Percentiles rank a stretch among this genome's conserved stretches.
Conservation (phyloP, 495 filamentous ascomycete genomes). For the Lepraria neglecta region DNA sequence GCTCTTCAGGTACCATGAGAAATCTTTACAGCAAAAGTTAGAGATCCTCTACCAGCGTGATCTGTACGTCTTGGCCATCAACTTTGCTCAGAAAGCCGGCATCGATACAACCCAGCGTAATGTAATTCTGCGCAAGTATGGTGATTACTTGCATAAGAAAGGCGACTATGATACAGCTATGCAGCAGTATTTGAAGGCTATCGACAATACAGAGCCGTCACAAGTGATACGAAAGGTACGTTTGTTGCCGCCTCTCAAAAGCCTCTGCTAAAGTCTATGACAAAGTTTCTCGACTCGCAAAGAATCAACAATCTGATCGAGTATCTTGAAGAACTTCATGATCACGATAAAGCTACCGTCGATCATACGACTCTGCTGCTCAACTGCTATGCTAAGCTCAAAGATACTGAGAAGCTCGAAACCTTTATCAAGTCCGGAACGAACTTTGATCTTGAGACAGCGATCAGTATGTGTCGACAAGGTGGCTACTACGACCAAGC, state of each 20-base stretch:
- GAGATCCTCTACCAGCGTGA: conserved; percentile 94
- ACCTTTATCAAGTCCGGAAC: conserved; percentile 94
- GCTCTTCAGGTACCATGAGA: conserved; percentile 89
- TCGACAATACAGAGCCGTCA: conserved; percentile 89
- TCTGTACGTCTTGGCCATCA: conserved; percentile 84
- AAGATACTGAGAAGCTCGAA: conserved; percentile 91
- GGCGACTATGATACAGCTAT: conserved; percentile 94
- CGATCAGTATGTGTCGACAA: conserved; percentile 95
- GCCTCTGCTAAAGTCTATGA: conserved; percentile 23
- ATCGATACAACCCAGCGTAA: conserved; percentile 74
- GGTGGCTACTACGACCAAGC: conserved; percentile 97
- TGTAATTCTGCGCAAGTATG: conserved; percentile 86
- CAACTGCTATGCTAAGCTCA: conserved; percentile 96
- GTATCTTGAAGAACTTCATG: conserved; percentile 93
- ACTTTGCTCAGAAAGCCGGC: conserved; percentile 82
- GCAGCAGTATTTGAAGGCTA: conserved; percentile 94
- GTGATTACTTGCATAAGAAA: conserved; percentile 92
- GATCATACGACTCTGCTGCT: conserved; percentile 92
- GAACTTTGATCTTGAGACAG: conserved; percentile 95
- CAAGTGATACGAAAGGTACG: conserved; percentile 84
- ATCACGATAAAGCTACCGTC: conserved; percentile 87
- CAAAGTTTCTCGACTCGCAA: conserved; percentile 85
- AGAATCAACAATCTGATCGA: conserved; percentile 95
- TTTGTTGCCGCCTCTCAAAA: conserved; percentile 6
- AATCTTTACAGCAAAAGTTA: conserved; percentile 79